Conservation (phyloP, 352 stramenopile species). For the Halophytophthora batemanensis region DNA sequence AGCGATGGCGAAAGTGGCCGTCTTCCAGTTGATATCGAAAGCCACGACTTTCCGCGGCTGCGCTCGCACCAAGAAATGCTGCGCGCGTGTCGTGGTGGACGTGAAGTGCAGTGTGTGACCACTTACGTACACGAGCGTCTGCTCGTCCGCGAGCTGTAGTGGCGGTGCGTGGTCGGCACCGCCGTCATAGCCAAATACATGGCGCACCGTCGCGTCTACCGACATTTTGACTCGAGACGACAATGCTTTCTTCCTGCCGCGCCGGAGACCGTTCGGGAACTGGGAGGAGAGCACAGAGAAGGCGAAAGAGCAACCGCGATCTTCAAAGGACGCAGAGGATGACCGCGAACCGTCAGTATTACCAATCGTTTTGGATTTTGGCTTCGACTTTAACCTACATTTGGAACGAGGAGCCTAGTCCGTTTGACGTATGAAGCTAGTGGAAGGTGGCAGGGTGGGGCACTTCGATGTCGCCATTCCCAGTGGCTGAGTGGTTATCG, state of each 20-base stretch:
- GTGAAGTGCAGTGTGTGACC: constrained; percentile 73
- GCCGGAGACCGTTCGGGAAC: too few species aligned
- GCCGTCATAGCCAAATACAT: constrained; percentile 67
- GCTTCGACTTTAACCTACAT: too few species aligned
- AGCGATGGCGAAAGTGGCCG: constrained; percentile 50
- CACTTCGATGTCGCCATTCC: too few species aligned
- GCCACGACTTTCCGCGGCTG: constrained; percentile 54
- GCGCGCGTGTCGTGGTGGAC: constrained; percentile 49
- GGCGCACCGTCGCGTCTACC: constrained; percentile 56
- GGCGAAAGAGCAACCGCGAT: background rate
- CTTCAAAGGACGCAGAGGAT: too few species aligned
- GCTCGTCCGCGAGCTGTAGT: constrained; percentile 67
- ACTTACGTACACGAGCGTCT: constrained; percentile 55
- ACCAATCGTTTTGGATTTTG: too few species aligned
- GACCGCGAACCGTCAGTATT: too few species aligned
- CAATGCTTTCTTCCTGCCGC: too few species aligned
- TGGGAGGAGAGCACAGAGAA: background rate
- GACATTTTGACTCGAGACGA: constrained; percentile 16
- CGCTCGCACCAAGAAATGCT: constrained; percentile 60
- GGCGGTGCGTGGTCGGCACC: constrained; percentile 12
- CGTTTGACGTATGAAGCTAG: too few species aligned
- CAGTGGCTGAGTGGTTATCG: background rate
- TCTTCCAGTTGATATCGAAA: constrained; percentile 67
- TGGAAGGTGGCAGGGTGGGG: too few species aligned
- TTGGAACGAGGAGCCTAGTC: too few species aligned